Evolutionary conservation across 345 rosid genomes (phyloP).

Genomic region (rapeseed (Brassica napus)): DNA sequence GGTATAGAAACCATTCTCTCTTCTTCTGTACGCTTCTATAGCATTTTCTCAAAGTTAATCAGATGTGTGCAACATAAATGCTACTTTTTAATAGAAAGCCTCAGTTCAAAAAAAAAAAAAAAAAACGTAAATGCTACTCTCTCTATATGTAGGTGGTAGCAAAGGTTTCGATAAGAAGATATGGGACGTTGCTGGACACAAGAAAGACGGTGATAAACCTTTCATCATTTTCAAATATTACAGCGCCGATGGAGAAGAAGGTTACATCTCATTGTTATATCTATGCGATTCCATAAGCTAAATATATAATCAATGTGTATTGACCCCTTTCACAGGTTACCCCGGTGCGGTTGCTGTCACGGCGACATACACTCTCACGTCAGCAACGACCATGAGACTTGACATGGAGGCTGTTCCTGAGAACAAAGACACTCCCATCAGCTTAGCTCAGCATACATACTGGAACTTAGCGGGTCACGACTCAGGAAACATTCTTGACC

Average conservation of each 20-base stretch:
- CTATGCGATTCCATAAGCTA: neutral
- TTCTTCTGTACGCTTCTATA: neutral
- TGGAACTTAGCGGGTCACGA: constrained; percentile 89
- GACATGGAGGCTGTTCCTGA: constrained; percentile 87
- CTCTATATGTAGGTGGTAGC: constrained; percentile 62
- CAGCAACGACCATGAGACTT: constrained; percentile 72
- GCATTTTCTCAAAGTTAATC: neutral
- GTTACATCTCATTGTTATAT: constrained; percentile 37
- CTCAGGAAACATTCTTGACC: constrained; percentile 72
- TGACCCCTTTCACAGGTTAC: constrained; percentile 53
- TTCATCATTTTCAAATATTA: constrained; percentile 72
- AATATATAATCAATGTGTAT: neutral
- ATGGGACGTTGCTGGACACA: constrained; percentile 74
- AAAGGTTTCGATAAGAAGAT: constrained; percentile 82
- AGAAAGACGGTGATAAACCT: constrained; percentile 59
- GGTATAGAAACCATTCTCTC: constrained; percentile 45
- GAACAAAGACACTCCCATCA: constrained; percentile 78
- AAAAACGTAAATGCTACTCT: neutral
- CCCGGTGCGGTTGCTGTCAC: constrained; percentile 76
- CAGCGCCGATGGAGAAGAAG: constrained; percentile 87
- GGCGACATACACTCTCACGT: constrained; percentile 75
- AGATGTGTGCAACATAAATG: neutral
- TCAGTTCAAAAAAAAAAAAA: too few species aligned
- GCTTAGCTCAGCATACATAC: constrained; percentile 91
- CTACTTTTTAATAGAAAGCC: neutral